Base-by-base conservation (phyloP, 805 yeast genomes). In the Metschnikowia hibisci region DNA sequence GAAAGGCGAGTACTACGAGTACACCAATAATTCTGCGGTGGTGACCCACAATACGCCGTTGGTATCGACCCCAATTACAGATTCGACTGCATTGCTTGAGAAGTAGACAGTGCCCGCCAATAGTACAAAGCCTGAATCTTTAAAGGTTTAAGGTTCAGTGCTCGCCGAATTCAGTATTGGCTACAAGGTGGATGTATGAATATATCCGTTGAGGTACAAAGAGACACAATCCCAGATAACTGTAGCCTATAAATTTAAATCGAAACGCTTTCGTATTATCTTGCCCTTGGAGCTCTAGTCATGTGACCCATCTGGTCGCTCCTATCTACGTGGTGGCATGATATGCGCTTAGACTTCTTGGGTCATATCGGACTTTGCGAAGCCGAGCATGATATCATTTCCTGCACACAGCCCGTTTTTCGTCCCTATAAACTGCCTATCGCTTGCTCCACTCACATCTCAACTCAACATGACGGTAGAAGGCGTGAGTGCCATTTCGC, bases 401-500 rank as follows among this genome's bases (percentile, higher is more conserved):
- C 46, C 46, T 39, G 38, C 37, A 43, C 13, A 33, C 18, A 29
- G 14, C 11, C n/a, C 20, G 29, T 30, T 22, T 26, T 40, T 37
- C 32, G 43, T 33, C 43, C 43, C 36, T 43, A 43, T 39, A 43
- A 34, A 33, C 32, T 26, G 25, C 37, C 37, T 40, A 32, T 32
- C 32, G 28, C n/a, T 36, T 36, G 40, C 40, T 40, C 35, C 18
- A 13, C 30, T 8, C 25, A 26, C 15, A 36, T 15, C 29, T n/a
- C 13, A 22, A 16, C 39, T 16, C 27, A 37, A 12, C 13, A 52
- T 50, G 53, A 41, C 48, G 18, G 51, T 48, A 16, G 44, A 44
- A 34, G 66, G 69, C 16, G 58, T 81, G 39, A 77, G 85, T 22
- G 81, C 77, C 56, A 67, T 78, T 20, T 82, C 91, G 30, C 66